Base-by-base conservation (phyloP, 306 rosid species). In the Prunus fruticosa region DNA sequence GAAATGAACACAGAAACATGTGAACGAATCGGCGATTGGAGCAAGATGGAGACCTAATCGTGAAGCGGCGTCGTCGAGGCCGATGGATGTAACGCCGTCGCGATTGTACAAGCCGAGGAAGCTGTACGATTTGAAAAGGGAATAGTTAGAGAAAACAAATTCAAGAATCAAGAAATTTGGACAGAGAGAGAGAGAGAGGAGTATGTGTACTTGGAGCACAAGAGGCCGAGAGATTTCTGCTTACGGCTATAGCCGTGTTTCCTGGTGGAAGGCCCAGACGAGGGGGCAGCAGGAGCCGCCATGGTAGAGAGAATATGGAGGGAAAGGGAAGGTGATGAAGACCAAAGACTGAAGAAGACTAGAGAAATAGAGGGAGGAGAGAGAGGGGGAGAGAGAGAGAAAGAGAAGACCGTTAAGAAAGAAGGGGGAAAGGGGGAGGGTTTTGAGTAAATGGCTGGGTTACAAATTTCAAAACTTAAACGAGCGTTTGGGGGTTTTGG, bases 1-100 rank as follows among this genome's bases (percentile, higher is more conserved):
- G n/a, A 66, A 51, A 18, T 0, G 22, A 19, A 8, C 2, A 20
- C 46, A 12, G 3, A 25, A 18, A 71, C 3, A 8, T 5, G 19
- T 20, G 38, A 75, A 75, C 11, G 34, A 41, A 2, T 10, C 16
- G 3, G 41, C 38, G 7, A 67, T 32, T 11, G 14, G 2, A 43
- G 80, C 6, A n/a, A 70, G 53, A 72, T 12, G 4, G 52, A 25
- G 12, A 94, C 98, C 99, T 88, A 96, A 82, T 75, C 84, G 65
- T 5, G 90, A 6, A 45, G 99, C 97, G 2, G 99, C 99, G 74
- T 96, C 97, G 19, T 96, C 99, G n/a, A 96, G 93, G 13, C 99
- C 97, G 1, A 96, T 78, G 8, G 85, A 82, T 34, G 87, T 92
- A 2, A 89, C 81, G 0, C 78, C 84, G 13, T 91, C 93, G 22